Evolutionary conservation across 176 grass and related monocot species (phyloP), one percentile per base, ranked within the genome.

Genomic region (Oryza officinalis): DNA sequence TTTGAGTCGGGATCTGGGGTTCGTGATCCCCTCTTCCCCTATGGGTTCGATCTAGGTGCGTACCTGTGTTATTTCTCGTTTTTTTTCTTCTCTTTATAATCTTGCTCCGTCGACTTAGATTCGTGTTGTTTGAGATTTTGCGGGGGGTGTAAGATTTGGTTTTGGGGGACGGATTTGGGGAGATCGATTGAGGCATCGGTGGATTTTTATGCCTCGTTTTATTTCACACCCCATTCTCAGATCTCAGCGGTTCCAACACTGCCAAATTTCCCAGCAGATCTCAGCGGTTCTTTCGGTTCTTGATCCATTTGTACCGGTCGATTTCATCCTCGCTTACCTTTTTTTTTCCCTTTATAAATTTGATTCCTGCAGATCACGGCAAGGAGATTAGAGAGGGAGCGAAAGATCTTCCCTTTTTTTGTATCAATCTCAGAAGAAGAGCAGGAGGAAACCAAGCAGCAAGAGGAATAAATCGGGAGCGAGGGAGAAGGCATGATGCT

Each of bases 401-500:
- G 26, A 22, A 13, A 77, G 18, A 46, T 38, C 33, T 35, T 35
- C 5, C 33, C 33, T 35, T 77, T 5, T 74, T 47, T 41, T 79
- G 30, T 75, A 79, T 78, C 74, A 69, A n/a, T 71, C 83, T 81
- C 68, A 74, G 35, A 37, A 74, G 35, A 37, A 84, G 79, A 71
- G 71, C 33, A 78, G 71, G 60, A 73, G 57, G 13, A 61, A 89
- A 61, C 60, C 60, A 89, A 59, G 57, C 43, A 75, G 13, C 3
- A 18, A 46, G 50, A 69, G 23, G 46, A 38, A 65, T 30, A 69
- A 57, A 38, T 72, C 52, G 30, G 25, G 67, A 74, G 52, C 69
- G 22, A 64, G 82, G 73, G 23, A 27, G 76, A 47, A 38, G 57
- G 17, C 86, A 89, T 85, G 74, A 92, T 97, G 94, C 89, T 97